Evolutionary conservation across 164 flowering plant genomes (phyloP), one percentile per base, ranked within the genome.

Genomic region (Magnolia officinalis): DNA sequence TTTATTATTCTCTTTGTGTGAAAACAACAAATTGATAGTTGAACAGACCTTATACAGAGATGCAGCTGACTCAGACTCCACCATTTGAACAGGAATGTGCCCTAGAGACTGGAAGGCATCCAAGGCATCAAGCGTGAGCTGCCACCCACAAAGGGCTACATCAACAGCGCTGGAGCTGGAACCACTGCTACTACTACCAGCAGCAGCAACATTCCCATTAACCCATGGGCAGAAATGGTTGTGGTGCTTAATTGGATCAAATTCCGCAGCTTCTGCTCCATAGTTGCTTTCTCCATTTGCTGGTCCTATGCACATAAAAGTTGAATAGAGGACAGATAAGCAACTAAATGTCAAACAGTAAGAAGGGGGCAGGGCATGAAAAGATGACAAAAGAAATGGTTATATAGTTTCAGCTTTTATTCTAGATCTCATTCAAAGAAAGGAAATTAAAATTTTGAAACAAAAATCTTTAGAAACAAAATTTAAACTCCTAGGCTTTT

Each of bases 191-290:
- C 84, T 81, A 74, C 88, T 82, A 74, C 98, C 97, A 75, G 97
- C 98, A 80, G 99, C 97, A 74, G 99, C 99, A 84, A 96, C 99
- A 88, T 92, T 94, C 70, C 94, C 98, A 83, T 96, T 96, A 74
- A 96, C 96, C 99, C 99, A 96, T 20, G 99, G 98, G 74, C 99
- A 96, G 83, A 83, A 92, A 81, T 77, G 83, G 78, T 90, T 92
- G 80, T 96, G 99, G 84, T 91, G 85, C 74, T 84, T 86, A 52
- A 96, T 91, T 37, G 99, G 99, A 82, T 96, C 97, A 86, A 96
- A 96, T 74, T 91, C 97, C 50, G 77, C 75, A 51, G 83, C 82
- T 78, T 91, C 95, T n/a, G 21, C 74, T 74, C 91, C 98, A 83
- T 91, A 91, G 76, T 92, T 93, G 86, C 94, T 91, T 81, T 89